Base-by-base conservation (phyloP, 805 yeast genomes). In the Metschnikowia henanensis region DNA sequence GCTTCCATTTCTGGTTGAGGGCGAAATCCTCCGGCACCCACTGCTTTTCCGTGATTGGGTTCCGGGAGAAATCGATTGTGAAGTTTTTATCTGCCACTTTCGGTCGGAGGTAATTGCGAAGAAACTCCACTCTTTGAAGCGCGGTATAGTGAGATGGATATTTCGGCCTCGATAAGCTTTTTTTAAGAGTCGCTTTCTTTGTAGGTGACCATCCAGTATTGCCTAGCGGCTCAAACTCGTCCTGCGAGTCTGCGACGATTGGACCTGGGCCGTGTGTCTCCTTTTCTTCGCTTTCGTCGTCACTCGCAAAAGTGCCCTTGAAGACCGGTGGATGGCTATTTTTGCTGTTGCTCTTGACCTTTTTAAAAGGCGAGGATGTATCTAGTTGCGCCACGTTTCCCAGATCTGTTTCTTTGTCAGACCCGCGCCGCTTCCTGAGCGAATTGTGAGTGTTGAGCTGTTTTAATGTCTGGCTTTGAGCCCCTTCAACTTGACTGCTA, bases 21-120 rank as follows among this genome's bases (percentile, higher is more conserved):
- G 55, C 59, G 45, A 70, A 71, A 46, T 71, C 76, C 17, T 60
- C 58, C 2, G 64, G 45, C 6, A 59, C 58, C 75, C 75, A 71
- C 6, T 37, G 35, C n/a, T 44, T 56, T 34, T 64, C 64, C n/a
- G 62, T 64, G 17, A 71, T 65, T 8, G 75, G 75, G 39, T 71
- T 66, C 5, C 20, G 42, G 3, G 45, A 30, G 12, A 70, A 52
- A 41, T 62, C 57, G 15, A 70, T 58, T 23, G 43, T 51, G 43
- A 56, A 60, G 3, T 32, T 33, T 15, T 56, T 55, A 18, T 56
- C 51, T 6, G 43, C 29, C 19, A 61, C 53, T 43, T 57, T 60
- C 12, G 54, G 41, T 5, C 51, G 56, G 45, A 58, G 61, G 43
- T 59, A 61, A 30, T 51, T 51, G 5, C 60, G 53, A 8, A 62